A percentile compares a stretch with the other conserved stretches of the same genome.
These are phyloP conservation scores for Castanospermum australe DNA, from an alignment of 306 rosid genomes.

Conservation along the genomic window DNA sequence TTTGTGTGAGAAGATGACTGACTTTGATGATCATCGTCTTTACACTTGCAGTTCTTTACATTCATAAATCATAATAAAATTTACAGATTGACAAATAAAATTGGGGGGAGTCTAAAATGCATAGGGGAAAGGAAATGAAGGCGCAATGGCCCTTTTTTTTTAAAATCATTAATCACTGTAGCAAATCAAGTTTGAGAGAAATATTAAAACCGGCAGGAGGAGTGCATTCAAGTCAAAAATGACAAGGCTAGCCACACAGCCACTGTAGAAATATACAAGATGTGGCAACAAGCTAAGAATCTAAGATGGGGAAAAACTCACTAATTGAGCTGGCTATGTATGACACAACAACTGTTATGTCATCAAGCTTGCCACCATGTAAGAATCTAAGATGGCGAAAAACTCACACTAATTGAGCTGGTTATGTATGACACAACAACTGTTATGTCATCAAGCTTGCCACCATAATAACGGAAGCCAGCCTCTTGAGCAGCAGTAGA, in stretches of 20 bases:
- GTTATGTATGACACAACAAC: slow-evolving; percentile 75
- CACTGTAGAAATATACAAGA: not conserved
- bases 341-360: slow-evolving; percentile 80
- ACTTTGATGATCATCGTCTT: not conserved
- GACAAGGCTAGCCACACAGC: slow-evolving; percentile 9
- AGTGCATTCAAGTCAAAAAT: slow-evolving; percentile 24
- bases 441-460: slow-evolving; percentile 91
- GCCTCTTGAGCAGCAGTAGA: slow-evolving; percentile 88
- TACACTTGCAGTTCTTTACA: not conserved
- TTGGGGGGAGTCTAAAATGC: not conserved
- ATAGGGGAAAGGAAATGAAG: not conserved
- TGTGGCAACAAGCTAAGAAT: not conserved
- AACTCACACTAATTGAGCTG: slow-evolving; percentile 33
- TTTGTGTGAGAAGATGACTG: not conserved
- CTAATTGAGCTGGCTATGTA: slow-evolving; percentile 46
- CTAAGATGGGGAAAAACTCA: slow-evolving; percentile 16
- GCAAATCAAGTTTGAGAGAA: slow-evolving; percentile 10
- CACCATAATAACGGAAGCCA: slow-evolving; percentile 78
- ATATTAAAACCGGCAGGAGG: not conserved
- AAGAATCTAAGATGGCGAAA: not conserved
- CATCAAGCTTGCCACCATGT: slow-evolving; percentile 96
- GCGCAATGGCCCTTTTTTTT: not conserved
- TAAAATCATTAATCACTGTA: not conserved
- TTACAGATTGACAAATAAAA: too few species aligned
- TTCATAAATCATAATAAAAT: too few species aligned